Conservation (phyloP, 192 early-diverging fungal genomes). For the Coemansia sp. region DNA sequence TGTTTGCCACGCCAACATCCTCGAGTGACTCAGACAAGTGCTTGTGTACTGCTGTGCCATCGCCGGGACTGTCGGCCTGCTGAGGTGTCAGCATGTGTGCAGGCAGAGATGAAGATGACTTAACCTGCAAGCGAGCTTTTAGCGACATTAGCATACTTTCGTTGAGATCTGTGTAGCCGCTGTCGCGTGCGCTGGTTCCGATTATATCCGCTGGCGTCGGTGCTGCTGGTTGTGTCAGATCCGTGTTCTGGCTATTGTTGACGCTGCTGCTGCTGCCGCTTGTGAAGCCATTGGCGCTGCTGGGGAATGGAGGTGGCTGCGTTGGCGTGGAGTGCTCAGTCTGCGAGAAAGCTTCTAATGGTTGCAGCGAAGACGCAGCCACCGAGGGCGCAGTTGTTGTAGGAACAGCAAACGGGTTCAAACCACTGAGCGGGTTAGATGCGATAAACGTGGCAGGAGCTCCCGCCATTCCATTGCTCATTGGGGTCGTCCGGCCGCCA, state of each 20-base stretch:
- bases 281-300: neutral
- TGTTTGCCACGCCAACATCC: neutral
- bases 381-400: neutral
- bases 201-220: neutral
- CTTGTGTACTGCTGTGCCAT: constrained; percentile 3
- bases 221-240: neutral
- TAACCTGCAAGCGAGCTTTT: constrained; percentile 18
- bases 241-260: neutral
- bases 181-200: neutral
- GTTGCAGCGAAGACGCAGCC: neutral
- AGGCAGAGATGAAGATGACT: constrained; percentile 37
- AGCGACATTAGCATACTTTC: constrained; percentile 3
- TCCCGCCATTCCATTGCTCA: neutral
- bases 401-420: constrained; percentile 8
- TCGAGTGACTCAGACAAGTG: constrained; percentile 14
- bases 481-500: neutral
- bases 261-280: neutral
- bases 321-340: neutral
- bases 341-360: neutral
- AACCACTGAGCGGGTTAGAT: neutral
- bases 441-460: neutral
- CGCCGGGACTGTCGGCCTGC: neutral
- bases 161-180: neutral
- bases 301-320: neutral
- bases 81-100: constrained; percentile 22